Percentiles rank a stretch among this genome's conserved stretches.
Conservation (phyloP, 352 stramenopile genomes). For the Phytopythium aichiense region DNA sequence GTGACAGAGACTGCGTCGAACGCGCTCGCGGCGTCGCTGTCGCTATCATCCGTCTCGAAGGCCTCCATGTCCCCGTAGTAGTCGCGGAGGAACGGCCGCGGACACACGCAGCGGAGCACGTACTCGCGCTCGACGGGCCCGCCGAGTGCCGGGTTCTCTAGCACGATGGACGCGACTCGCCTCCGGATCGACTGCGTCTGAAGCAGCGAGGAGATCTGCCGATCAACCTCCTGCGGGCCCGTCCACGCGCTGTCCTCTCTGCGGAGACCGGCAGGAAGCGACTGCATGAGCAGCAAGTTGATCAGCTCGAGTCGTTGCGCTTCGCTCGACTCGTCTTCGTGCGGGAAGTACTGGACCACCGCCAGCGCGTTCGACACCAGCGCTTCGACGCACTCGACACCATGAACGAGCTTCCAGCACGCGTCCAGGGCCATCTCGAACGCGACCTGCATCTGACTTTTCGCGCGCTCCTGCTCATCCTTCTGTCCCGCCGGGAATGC, state of each 20-base stretch:
- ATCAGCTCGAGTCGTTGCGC: slow-evolving; percentile 25
- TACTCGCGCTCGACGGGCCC: slow-evolving; percentile 68
- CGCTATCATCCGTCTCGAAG: slow-evolving; percentile 12
- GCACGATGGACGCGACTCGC: slow-evolving; percentile 33
- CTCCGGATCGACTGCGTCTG: slow-evolving; percentile 25
- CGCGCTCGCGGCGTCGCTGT: slow-evolving; percentile 9
- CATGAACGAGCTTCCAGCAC: slow-evolving; percentile 55
- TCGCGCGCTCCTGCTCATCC: slow-evolving; percentile 34
- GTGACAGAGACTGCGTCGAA: background rate
- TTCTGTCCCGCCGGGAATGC: slow-evolving; percentile 40
- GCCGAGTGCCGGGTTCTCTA: slow-evolving; percentile 36
- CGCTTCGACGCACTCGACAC: slow-evolving; percentile 47
- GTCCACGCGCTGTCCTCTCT: background rate
- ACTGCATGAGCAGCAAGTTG: slow-evolving; percentile 27
- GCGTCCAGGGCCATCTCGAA: slow-evolving; percentile 80
- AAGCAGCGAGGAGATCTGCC: slow-evolving; percentile 37
- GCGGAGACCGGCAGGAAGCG: slow-evolving; percentile 10
- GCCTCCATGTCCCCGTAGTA: slow-evolving; percentile 21
- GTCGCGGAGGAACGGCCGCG: slow-evolving; percentile 59
- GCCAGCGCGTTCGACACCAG: slow-evolving; percentile 47
- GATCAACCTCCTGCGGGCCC: background rate
- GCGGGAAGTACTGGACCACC: slow-evolving; percentile 43
- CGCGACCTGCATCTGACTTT: slow-evolving; percentile 56
- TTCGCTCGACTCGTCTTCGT: slow-evolving; percentile 5
- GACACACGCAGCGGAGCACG: slow-evolving; percentile 68